Evolutionary conservation across 257 asterid species (phyloP).

Genomic region (Verbena officinalis): DNA sequence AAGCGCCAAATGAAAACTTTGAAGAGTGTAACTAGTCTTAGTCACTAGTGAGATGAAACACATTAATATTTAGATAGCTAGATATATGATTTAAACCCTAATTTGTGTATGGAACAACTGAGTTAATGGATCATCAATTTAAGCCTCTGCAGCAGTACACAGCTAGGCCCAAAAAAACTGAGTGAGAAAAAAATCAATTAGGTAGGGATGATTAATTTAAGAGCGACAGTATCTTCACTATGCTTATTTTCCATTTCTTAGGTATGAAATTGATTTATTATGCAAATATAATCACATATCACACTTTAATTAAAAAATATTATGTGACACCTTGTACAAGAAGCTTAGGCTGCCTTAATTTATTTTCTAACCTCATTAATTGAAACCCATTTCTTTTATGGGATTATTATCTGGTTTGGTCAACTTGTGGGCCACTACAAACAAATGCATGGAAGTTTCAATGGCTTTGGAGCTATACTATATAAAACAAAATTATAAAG

Average conservation of each 20-base stretch:
- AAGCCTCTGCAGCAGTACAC: no score
- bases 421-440: conserved; percentile 39
- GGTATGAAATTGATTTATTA: background rate
- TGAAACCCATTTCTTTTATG: conserved; percentile 25
- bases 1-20: no score
- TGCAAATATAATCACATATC: conserved; percentile 12
- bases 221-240: conserved; percentile 24
- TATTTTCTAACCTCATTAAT: no score
- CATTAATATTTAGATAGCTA: no score
- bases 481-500: no score
- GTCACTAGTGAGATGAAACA: no score
- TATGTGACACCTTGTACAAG: conserved; percentile 35
- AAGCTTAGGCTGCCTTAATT: conserved; percentile 22
- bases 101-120: no score
- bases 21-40: no score
- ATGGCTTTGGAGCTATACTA: conserved; percentile 10
- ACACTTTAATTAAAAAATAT: conserved; percentile 2
- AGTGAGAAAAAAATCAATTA: no score
- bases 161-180: no score
- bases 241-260: background rate
- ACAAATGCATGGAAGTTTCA: conserved; percentile 39
- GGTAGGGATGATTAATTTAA: conserved; percentile 4
- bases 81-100: no score
- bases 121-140: no score
- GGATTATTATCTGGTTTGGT: conserved; percentile 37